Evolutionary conservation across 805 yeast genomes (phyloP), one percentile per base, ranked within the genome.

Genomic region (Yarrowia sp.): DNA sequence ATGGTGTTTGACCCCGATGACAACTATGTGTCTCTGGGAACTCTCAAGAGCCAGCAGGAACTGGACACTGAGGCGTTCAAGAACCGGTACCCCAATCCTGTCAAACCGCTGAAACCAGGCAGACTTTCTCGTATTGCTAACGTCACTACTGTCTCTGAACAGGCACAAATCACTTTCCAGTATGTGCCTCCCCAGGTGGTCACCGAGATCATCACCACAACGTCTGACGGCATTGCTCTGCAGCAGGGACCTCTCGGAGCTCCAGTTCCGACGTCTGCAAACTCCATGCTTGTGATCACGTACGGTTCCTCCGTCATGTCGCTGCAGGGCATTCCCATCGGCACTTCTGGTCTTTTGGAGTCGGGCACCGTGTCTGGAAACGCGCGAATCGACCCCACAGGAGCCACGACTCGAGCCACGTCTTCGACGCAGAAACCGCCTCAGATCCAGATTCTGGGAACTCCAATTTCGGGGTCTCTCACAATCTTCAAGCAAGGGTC

Each of bases 1-100:
- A 66, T 70, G 42, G 72, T 72, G 10, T 58, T 74, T 61, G 75
- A 74, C 40, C 67, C 46, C 14, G 73, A 70, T 14, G 56, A 69
- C 32, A 56, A 55, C 38, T 70, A 66, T 19, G 70, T 74, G 5
- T 75, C 73, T 1, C 61, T 74, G 9, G 76, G 67, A 12, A 63
- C 56, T 12, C 67, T 63, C 40, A 63, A 63, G 46, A 48, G 56
- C 15, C n/a, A 22, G 32, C 19, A 63, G 10, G 55, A 48, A 8
- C 48, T 63, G 56, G 56, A 48, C 14, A 19, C 35, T 9, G 56
- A 48, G 22, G 38, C 38, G 38, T 48, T 40, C 22, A 22, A 38
- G 14, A 46, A 40, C 56, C 36, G 40, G 12, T 63, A 32, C 16
- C 67, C 67, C 11, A 22, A 40, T 19, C 67, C 67, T 10, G 56